A percentile compares a stretch with the other conserved stretches of the same genome.
Evolutionary conservation across 177 flowering plant species (phyloP).

Genomic region (Telopea speciosissima): DNA sequence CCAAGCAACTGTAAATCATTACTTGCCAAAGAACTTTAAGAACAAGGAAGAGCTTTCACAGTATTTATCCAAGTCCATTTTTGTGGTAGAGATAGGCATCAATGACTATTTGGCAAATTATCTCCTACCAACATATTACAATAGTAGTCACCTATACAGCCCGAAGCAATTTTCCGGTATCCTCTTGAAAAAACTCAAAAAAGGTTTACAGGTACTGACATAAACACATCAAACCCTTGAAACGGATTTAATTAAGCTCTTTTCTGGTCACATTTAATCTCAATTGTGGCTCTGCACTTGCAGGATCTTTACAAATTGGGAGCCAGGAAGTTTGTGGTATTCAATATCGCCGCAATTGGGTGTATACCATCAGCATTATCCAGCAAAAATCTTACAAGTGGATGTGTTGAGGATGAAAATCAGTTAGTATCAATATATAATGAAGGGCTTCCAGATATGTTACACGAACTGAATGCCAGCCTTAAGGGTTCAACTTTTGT

Average conservation of each 20-base stretch:
- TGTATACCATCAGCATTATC: too few relatives aligned
- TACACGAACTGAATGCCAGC: slow-evolving; percentile 14
- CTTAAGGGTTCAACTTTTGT: slow-evolving; percentile 26
- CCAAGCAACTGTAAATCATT: background rate
- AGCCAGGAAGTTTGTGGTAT: slow-evolving; percentile 32
- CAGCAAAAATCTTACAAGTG: background rate
- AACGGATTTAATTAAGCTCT: too few relatives aligned
- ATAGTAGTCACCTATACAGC: background rate
- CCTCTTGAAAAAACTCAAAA: too few relatives aligned
- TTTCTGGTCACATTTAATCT: too few relatives aligned
- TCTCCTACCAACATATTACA: too few relatives aligned
- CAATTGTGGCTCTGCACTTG: too few relatives aligned
- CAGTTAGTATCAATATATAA: slow-evolving; percentile 23
- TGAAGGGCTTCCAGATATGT: slow-evolving; percentile 17
- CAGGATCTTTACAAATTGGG: slow-evolving; percentile 21
- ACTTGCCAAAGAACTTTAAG: background rate
- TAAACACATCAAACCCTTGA: too few relatives aligned
- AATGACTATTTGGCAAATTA: background rate
- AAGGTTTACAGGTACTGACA: too few relatives aligned
- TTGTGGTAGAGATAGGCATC: background rate
- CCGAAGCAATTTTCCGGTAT: background rate
- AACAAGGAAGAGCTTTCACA: background rate
- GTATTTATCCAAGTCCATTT: slow-evolving; percentile 5
- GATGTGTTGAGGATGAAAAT: slow-evolving; percentile 24
- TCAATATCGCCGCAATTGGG: slow-evolving; percentile 26